A percentile compares a stretch with the other conserved stretches of the same genome.
Conservation (phyloP, 495 filamentous ascomycete genomes). For the Neurospora cerealis region DNA sequence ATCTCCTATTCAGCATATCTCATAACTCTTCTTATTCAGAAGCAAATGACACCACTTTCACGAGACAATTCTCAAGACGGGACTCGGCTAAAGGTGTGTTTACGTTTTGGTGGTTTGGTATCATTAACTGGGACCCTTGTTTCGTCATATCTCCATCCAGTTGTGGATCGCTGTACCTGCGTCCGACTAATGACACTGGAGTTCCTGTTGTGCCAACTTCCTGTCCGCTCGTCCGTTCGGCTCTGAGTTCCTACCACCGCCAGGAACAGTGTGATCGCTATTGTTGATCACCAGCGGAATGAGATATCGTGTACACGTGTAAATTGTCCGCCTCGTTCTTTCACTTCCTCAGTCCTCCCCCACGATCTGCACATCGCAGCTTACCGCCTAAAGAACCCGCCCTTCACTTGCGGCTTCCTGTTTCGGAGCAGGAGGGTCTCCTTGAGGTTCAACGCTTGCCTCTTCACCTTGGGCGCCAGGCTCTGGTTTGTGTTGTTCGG, state of each 20-base stretch:
- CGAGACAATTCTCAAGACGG: background rate
- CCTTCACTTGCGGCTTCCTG: constrained; percentile 16
- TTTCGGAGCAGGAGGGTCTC: constrained; percentile 28
- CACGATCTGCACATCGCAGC: constrained; percentile 10
- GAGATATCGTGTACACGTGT: background rate
- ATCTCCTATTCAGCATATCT: background rate
- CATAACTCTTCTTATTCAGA: background rate
- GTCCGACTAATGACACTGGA: background rate
- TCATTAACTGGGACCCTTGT: background rate
- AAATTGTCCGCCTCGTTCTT: background rate
- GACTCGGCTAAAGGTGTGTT: background rate
- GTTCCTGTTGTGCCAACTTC: background rate
- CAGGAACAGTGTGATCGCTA: background rate
- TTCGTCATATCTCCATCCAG: background rate
- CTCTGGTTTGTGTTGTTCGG: constrained; percentile 16
- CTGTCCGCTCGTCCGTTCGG: background rate
- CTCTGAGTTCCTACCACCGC: background rate
- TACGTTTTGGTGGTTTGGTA: background rate
- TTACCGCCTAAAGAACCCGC: constrained; percentile 29
- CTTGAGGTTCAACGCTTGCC: constrained; percentile 20
- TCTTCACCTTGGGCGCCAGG: constrained; percentile 31
- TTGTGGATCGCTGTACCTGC: background rate
- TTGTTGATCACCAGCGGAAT: background rate
- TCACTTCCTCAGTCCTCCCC: background rate
- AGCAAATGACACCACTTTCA: background rate